Base-by-base conservation (phyloP, 805 yeast species). In the Zygosaccharomyces bailii region DNA sequence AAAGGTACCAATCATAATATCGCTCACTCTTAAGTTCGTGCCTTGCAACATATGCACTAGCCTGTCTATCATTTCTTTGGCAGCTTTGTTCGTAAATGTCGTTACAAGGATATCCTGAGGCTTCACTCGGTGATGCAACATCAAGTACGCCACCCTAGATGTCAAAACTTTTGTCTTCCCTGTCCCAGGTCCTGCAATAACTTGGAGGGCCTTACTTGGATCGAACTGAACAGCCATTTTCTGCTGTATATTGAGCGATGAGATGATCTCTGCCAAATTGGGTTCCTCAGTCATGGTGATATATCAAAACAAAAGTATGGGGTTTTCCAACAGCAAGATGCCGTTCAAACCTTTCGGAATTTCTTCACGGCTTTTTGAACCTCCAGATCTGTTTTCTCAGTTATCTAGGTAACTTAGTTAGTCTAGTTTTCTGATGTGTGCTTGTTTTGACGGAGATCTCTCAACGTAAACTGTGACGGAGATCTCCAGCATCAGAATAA, bases 41-140 rank as follows among this genome's bases (percentile, higher is more conserved):
- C 63, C 60, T 17, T 56, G 43, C 8, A 78, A 60, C 4, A 62
- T 58, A 0, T 56, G 63, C 5, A 56, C 39, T 14, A 91, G 64
- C 33, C 98, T 70, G 24, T 78, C 83, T 9, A 70, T 66, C 86
- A 91, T 82, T 65, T 91, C 98, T 42, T 72, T 75, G 1, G 97
- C 95, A 0, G 99, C 98, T 55, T 85, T 86, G 55, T 86, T 86
- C 9, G 98, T 91, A 68, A 91, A 91, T 0, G 98, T 90, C 4
- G 96, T 87, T 16, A 90, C 93, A 1, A 91, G 75, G 14, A 93
- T 74, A 37, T 75, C 67, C 25, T 72, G 69, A 0, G 97, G 90
- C 1, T 71, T 68, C 0, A 86, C 62, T 1, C 72, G 64, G 27
- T 75, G 70, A 6, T 73, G 61, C 2, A 76, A 47, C 5, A 90